phyloP scores from a whole-genome alignment of 148 eudicot species.

The Chenopodium quinoa region DNA sequence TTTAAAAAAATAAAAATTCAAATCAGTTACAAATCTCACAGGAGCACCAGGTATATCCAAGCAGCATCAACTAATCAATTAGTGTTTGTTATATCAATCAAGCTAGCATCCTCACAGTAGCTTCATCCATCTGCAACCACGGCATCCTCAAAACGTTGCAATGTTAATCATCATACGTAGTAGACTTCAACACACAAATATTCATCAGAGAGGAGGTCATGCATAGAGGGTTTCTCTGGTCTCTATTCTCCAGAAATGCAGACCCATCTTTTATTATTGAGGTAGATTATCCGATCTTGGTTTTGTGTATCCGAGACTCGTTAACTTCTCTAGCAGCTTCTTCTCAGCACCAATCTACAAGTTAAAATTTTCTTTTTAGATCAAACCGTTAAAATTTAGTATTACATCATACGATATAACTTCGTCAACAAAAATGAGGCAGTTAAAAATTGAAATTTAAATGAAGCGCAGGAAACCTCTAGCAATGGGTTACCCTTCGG shows the following conservation, averaged over 20 bases:
- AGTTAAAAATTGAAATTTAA: not conserved
- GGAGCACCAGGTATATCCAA: not conserved
- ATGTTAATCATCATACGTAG: not conserved
- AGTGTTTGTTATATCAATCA: too few species aligned
- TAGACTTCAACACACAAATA: not conserved
- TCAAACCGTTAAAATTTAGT: not conserved
- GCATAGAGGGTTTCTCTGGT: not conserved
- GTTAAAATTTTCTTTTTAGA: not conserved
- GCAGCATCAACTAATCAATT: not conserved
- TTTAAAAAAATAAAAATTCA: too few species aligned
- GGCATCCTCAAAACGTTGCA: too few species aligned
- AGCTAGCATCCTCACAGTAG: not conserved
- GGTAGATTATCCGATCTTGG: conserved; percentile 34
- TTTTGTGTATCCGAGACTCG: conserved; percentile 61
- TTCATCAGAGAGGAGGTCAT: not conserved
- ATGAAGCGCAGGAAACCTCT: conserved; percentile 49
- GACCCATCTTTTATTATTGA: not conserved
- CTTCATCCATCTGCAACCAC: not conserved
- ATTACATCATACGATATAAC: conserved; percentile 4
- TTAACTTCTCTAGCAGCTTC: conserved; percentile 69
- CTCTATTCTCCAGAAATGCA: not conserved
- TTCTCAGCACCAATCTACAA: conserved; percentile 71
- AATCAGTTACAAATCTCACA: not conserved
- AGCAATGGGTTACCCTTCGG: conserved; percentile 73
- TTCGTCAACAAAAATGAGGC: not conserved